A percentile compares a stretch with the other conserved stretches of the same genome.
Conservation (phyloP, 441 rosid species). For the Bocquillonia castaneifolia region DNA sequence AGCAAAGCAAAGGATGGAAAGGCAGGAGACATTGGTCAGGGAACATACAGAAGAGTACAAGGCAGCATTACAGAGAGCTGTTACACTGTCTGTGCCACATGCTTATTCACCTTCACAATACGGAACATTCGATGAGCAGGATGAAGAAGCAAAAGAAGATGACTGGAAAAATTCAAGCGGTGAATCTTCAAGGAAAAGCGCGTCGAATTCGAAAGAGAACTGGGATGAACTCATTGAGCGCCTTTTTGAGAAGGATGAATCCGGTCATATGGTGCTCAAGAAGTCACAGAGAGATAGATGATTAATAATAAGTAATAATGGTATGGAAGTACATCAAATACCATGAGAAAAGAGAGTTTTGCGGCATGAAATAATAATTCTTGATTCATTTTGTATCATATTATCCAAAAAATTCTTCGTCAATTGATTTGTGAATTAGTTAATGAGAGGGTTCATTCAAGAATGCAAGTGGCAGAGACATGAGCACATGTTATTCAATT, state of each 20-base stretch:
- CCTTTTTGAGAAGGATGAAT: slow-evolving; percentile 65
- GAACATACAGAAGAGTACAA: slow-evolving; percentile 70
- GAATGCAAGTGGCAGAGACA: neutral
- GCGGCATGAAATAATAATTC: slow-evolving; percentile 5
- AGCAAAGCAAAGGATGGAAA: slow-evolving; percentile 75
- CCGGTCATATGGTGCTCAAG: slow-evolving; percentile 52
- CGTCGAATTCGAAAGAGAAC: slow-evolving; percentile 42
- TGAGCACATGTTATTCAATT: neutral
- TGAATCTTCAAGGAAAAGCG: slow-evolving; percentile 33
- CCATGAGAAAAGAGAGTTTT: neutral
- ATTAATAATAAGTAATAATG: too few species aligned
- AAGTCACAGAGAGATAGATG: slow-evolving; percentile 33
- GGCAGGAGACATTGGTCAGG: slow-evolving; percentile 63
- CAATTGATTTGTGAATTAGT: neutral
- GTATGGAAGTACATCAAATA: neutral
- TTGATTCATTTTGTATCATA: slow-evolving; percentile 29
- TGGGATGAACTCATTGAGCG: slow-evolving; percentile 74
- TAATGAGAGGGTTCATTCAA: neutral
- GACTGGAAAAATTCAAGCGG: slow-evolving; percentile 30
- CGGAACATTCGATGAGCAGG: slow-evolving; percentile 64
- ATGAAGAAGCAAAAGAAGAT: slow-evolving; percentile 28
- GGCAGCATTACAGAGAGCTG: slow-evolving; percentile 85
- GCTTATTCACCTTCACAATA: slow-evolving; percentile 58
- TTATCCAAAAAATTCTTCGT: neutral
- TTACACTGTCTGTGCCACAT: slow-evolving; percentile 65